phyloP scores from a whole-genome alignment of 1,139 yeast genomes.

The Geotrichum aggregatum region DNA sequence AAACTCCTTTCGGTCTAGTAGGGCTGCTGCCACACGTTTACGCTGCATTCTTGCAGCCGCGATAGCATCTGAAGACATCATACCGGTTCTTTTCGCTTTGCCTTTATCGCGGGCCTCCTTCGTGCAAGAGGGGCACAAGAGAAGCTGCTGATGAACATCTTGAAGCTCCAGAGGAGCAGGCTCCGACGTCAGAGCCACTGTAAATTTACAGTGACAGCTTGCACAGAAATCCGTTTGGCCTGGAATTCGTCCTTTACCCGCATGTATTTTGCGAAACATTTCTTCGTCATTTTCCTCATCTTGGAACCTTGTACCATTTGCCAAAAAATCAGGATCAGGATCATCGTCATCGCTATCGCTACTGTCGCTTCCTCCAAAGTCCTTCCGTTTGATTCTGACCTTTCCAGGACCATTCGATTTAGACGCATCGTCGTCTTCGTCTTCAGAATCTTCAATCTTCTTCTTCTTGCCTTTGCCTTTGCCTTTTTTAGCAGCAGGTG shows the following conservation, averaged over 20 bases:
- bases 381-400: neutral
- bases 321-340: constrained; percentile 1
- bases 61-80: constrained; percentile 41
- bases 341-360: constrained; percentile 22
- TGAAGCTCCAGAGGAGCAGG: constrained; percentile 19
- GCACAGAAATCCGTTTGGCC: constrained; percentile 34
- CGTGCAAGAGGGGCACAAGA: constrained; percentile 61
- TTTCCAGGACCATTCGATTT: neutral
- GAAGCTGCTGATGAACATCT: constrained; percentile 20
- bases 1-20: constrained; percentile 64
- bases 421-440: neutral
- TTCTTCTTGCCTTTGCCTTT: constrained; percentile 1
- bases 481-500: too few species aligned
- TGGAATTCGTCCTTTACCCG: constrained; percentile 25
- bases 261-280: constrained; percentile 20
- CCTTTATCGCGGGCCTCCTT: constrained; percentile 41
- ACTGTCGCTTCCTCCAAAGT: constrained; percentile 6
- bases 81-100: constrained; percentile 41
- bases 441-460: neutral
- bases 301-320: constrained; percentile 9
- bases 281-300: constrained; percentile 28
- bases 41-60: constrained; percentile 66
- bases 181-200: constrained; percentile 20
- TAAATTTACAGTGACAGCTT: constrained; percentile 27
- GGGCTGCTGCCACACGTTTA: constrained; percentile 75